Percentiles rank a stretch among this genome's conserved stretches.
phyloP scores from a whole-genome alignment of 345 rosid species.

The Murraya koenigii region DNA sequence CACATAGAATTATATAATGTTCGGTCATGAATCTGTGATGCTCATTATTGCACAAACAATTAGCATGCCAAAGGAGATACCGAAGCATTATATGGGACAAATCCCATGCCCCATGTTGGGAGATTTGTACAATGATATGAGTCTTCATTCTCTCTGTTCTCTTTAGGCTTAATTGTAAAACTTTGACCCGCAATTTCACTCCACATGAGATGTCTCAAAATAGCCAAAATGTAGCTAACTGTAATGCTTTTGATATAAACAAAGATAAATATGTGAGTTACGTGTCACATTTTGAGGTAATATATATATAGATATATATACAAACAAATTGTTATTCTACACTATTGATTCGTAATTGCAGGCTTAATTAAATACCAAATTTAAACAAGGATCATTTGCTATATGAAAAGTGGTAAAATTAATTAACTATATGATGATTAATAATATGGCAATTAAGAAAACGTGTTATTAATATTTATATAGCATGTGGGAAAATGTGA shows the following conservation, averaged over 20 bases:
- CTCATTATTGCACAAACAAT: no score
- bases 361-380: neutral
- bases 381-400: neutral
- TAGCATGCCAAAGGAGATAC: neutral
- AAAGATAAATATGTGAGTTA: no score
- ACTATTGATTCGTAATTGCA: no score
- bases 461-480: neutral
- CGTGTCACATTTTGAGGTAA: no score
- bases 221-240: no score
- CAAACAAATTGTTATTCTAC: no score
- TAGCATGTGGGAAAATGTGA: neutral
- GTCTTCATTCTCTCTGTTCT: neutral
- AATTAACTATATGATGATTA: neutral
- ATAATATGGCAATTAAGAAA: neutral
- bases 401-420: neutral
- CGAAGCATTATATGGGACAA: neutral
- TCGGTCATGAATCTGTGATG: no score
- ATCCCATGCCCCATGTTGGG: conserved; percentile 6
- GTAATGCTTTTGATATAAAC: no score
- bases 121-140: neutral
- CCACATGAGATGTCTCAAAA: neutral
- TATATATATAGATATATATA: no score
- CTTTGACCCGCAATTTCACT: neutral
- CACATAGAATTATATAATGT: neutral
- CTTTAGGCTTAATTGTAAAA: neutral